Evolutionary conservation across 768 basidiomycete genomes (phyloP), one percentile per base, ranked within the genome.

Genomic region (Porphyrellus cyaneotinctus): DNA sequence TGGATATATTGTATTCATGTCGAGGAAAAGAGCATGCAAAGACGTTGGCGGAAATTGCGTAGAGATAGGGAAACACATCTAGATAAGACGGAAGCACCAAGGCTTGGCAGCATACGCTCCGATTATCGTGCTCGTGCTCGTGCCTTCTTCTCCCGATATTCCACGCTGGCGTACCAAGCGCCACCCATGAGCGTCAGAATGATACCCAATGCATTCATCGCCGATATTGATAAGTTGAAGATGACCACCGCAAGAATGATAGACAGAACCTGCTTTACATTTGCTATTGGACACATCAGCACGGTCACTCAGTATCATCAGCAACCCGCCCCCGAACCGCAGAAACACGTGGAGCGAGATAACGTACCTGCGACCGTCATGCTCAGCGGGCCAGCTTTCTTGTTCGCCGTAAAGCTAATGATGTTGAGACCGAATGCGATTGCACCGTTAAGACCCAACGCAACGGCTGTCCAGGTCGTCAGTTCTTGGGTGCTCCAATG

Each of bases 381-480:
- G 43, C 86, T 88, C 57, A 95, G 66, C 13, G 93, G 85, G 2
- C 94, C 93, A 0, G 91, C 85, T 65, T 88, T 85, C 70, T 87
- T 86, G 72, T 98, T 99, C n/a, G 97, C 91, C 36, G 89, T 90
- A 64, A 99, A 97, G 66, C 88, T 91, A 51, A 97, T 90, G 3
- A 97, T 83, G 61, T 98, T 99, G 47, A 99, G 75, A 14, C 84
- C 87, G 64, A 97, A 97, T 4, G 97, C 97, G 62, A 98, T 83
- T 14, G 76, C 65, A 0, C 94, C 95, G 60, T 98, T 99, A 32
- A 87, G 62, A 6, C 82, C 57, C 41, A 98, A 70, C 7, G 84
- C 81, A 2, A 77, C 53, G 2, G 79, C 71, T 53, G 77, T 80
- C 47, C 64, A 59, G 24, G 57, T 56, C 11, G 65, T 68, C 67